Conservation (phyloP, 2,329 filamentous ascomycete genomes). For the Fusarium xyrophilum region DNA sequence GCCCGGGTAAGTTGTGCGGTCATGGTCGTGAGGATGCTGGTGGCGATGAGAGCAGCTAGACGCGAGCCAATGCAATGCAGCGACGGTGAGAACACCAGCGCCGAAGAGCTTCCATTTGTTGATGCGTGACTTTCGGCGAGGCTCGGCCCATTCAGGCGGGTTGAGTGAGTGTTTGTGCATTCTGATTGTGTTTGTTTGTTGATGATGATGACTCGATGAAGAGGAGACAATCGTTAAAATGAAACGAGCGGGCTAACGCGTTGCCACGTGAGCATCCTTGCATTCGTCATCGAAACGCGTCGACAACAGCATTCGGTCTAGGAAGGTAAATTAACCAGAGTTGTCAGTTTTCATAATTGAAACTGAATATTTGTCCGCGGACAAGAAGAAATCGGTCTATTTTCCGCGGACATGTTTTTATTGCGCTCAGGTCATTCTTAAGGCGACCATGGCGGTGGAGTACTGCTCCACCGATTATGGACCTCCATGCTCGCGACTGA, state of each 20-base stretch:
- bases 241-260: neutral
- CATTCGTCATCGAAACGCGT: neutral
- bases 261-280: conserved; percentile 6
- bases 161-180: conserved; percentile 21
- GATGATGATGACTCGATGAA: neutral
- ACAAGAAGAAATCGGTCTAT: neutral
- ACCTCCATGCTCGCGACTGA: neutral
- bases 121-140: neutral
- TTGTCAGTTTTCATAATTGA: neutral
- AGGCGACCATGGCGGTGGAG: neutral
- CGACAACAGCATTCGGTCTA: neutral
- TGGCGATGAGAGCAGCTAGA: conserved; percentile 19
- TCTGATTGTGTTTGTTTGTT: neutral
- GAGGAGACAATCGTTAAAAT: neutral
- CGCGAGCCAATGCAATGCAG: conserved; percentile 14
- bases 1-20: conserved; percentile 7
- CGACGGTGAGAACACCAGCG: conserved; percentile 3
- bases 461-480: neutral
- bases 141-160: neutral
- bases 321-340: neutral
- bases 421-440: neutral
- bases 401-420: neutral
- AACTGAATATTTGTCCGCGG: neutral
- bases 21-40: neutral
- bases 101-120: conserved; percentile 26